These are phyloP conservation scores for Durotheca rogersii DNA, from an alignment of 495 filamentous ascomycete genomes.

Conservation along the genomic window DNA sequence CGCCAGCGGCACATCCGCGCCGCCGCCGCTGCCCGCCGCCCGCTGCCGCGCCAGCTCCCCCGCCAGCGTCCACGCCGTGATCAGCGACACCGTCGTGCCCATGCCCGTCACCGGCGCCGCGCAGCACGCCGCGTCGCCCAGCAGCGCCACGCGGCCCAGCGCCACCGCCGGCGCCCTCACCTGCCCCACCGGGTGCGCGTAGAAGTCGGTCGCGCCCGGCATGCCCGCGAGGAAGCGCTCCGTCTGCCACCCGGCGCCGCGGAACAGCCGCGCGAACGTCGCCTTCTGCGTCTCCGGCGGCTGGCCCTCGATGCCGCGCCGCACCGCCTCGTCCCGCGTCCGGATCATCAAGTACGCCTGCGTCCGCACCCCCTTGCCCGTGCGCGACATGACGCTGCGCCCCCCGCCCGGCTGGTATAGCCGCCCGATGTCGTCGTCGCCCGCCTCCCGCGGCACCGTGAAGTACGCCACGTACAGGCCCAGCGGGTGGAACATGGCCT, in stretches of 20 bases:
- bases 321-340: constrained; percentile 25
- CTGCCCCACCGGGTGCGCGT: constrained; percentile 45
- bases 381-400: constrained; percentile 5
- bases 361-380: constrained; percentile 13
- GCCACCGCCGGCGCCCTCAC: constrained; percentile 42
- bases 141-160: constrained; percentile 43
- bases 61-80: constrained; percentile 53
- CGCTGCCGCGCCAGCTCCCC: constrained; percentile 49
- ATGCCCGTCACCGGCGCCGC: constrained; percentile 48
- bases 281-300: constrained; percentile 15
- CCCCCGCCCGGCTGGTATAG: constrained; percentile 23
- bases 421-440: constrained; percentile 22
- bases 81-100: constrained; percentile 48
- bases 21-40: too few species aligned
- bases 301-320: constrained; percentile 5
- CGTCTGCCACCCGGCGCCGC: constrained; percentile 19
- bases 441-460: constrained; percentile 4
- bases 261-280: constrained; percentile 15
- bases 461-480: constrained; percentile 23
- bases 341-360: constrained; percentile 30
- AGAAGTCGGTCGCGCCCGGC: constrained; percentile 29
- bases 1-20: constrained; percentile 33
- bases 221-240: constrained; percentile 21
- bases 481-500: constrained; percentile 21
- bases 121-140: constrained; percentile 56